Conservation (phyloP, 306 rosid genomes). For the Casuarina glauca region DNA sequence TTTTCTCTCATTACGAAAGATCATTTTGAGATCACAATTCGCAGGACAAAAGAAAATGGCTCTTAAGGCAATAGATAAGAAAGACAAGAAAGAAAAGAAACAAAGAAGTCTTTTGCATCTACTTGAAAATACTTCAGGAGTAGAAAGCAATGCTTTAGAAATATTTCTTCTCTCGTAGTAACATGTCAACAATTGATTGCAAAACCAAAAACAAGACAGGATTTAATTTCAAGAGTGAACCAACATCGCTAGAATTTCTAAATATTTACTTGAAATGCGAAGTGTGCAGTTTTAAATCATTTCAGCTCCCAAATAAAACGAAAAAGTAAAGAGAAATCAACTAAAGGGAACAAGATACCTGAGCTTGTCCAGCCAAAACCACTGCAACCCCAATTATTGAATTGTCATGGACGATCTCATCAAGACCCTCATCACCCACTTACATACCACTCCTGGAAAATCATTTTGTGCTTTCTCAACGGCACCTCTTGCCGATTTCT, state of each 20-base stretch:
- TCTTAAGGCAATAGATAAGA: background rate
- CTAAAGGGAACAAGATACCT: constrained; percentile 40
- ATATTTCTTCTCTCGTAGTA: background rate
- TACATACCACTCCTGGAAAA: constrained; percentile 59
- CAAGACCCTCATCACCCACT: constrained; percentile 74
- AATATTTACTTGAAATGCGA: background rate
- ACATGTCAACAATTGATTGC: background rate
- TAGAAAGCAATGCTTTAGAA: background rate
- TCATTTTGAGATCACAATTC: background rate
- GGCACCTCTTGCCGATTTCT: constrained; percentile 73
- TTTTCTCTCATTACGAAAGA: background rate
- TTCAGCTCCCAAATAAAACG: background rate
- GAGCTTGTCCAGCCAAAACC: constrained; percentile 88
- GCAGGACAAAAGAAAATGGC: background rate
- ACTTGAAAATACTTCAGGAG: background rate
- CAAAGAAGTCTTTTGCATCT: background rate
- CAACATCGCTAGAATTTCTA: background rate
- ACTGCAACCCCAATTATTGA: constrained; percentile 82
- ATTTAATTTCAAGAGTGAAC: background rate
- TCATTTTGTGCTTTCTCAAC: constrained; percentile 60
- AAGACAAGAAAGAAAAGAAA: background rate
- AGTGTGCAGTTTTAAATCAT: background rate
- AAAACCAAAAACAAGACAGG: background rate
- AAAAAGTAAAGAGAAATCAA: background rate
- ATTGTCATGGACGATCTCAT: constrained; percentile 58